These are phyloP conservation scores for Knoxia roxburghii DNA, from an alignment of 257 asterid species.

Conservation along the genomic window DNA sequence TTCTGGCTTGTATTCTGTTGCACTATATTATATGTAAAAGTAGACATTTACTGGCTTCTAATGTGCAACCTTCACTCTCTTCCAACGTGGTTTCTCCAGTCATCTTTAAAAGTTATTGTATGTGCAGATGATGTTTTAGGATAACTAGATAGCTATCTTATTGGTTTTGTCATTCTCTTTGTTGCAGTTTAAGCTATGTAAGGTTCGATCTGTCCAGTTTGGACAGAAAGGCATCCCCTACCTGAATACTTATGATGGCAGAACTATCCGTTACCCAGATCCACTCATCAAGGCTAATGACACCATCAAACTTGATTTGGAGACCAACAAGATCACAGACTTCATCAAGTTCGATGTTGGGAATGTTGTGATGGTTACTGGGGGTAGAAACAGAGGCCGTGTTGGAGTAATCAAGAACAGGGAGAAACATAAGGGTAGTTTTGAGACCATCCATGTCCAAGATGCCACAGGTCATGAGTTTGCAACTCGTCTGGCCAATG, in stretches of 20 bases:
- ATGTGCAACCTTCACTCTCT: neutral
- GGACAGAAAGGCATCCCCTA: slow-evolving; percentile 70
- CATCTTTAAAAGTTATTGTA: neutral
- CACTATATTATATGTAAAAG: neutral
- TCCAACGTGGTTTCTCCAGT: neutral
- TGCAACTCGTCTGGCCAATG: slow-evolving; percentile 68
- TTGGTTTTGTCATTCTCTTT: neutral
- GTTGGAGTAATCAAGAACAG: too few relatives aligned
- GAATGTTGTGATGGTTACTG: too few relatives aligned
- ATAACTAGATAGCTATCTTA: neutral
- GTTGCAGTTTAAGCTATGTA: slow-evolving; percentile 64
- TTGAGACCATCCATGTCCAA: too few relatives aligned
- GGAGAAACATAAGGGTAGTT: too few relatives aligned
- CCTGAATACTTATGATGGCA: slow-evolving; percentile 64
- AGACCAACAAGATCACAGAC: slow-evolving; percentile 46
- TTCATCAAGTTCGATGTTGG: slow-evolving; percentile 73
- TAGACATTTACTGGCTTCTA: too few relatives aligned
- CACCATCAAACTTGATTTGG: slow-evolving; percentile 63
- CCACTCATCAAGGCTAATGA: slow-evolving; percentile 71
- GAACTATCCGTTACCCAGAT: slow-evolving; percentile 69
- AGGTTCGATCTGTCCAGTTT: slow-evolving; percentile 54
- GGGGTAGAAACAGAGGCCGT: too few relatives aligned
- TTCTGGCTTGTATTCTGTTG: neutral
- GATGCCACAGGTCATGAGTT: slow-evolving; percentile 63
- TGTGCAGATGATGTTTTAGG: neutral